Evolutionary conservation across 2,329 filamentous ascomycete species (phyloP).

Genomic region (Penicillium carneum): DNA sequence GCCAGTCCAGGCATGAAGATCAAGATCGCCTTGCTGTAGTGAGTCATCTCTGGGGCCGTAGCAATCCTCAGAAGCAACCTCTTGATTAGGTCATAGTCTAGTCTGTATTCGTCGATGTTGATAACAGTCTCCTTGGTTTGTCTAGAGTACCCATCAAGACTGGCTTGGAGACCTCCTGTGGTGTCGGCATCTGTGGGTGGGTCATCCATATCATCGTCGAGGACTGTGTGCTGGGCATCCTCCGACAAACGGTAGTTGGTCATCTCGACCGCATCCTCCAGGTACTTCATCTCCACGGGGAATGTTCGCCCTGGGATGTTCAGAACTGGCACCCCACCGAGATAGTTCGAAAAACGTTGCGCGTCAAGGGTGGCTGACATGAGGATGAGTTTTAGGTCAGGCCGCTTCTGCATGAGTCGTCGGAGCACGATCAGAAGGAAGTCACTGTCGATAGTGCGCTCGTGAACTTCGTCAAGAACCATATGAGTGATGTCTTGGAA

Average conservation of each 20-base stretch:
- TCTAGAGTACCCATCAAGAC: conserved; percentile 75
- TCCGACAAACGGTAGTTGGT: conserved; percentile 78
- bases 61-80: conserved; percentile 80
- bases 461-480: conserved; percentile 96
- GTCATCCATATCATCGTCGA: conserved; percentile 58
- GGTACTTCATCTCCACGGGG: conserved; percentile 83
- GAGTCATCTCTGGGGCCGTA: conserved; percentile 67
- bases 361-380: conserved; percentile 99
- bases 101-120: conserved; percentile 86
- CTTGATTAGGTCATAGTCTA: conserved; percentile 86
- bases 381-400: conserved; percentile 87
- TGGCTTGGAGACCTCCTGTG: conserved; percentile 66
- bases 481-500: conserved; percentile 90
- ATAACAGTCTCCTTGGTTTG: conserved; percentile 77
- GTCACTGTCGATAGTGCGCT: conserved; percentile 94
- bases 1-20: conserved; percentile 94
- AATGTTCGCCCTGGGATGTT: conserved; percentile 93
- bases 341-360: conserved; percentile 85
- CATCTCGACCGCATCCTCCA: conserved; percentile 90
- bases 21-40: conserved; percentile 88
- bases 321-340: conserved; percentile 83
- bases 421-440: conserved; percentile 92
- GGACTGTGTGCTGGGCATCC: conserved; percentile 53
- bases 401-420: conserved; percentile 76
- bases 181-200: conserved; percentile 54